phyloP scores from a whole-genome alignment of 202 grass and related monocot genomes.

The Eragrostis tef region DNA sequence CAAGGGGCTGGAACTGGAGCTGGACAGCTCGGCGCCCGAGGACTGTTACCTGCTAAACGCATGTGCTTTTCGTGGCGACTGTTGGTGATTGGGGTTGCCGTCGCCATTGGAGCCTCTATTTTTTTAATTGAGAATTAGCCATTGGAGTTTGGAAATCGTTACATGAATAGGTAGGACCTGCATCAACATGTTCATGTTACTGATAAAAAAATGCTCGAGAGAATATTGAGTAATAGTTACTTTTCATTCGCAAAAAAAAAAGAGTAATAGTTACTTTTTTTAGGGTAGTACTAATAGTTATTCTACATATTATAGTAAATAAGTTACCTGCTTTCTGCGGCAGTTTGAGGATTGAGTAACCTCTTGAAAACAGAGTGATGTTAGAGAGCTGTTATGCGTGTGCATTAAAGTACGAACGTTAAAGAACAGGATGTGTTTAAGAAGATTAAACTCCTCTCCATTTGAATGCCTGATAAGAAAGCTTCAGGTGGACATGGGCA shows the following conservation, averaged over 20 bases:
- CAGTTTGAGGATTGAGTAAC: background rate
- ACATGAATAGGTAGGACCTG: background rate
- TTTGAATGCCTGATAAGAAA: background rate
- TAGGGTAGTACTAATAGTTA: too few relatives aligned
- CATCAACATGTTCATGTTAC: background rate
- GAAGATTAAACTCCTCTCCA: background rate
- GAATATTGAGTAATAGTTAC: background rate
- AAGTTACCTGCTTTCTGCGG: background rate
- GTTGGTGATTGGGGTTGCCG: background rate
- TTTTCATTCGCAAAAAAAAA: too few relatives aligned
- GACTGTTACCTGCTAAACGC: background rate
- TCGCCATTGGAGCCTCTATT: background rate
- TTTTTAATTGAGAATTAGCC: too few relatives aligned
- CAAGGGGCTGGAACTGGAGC: background rate
- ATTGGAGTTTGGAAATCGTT: background rate
- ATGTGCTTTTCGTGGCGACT: slow-evolving; percentile 26
- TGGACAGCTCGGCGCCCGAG: slow-evolving; percentile 29
- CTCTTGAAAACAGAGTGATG: background rate
- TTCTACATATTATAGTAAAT: background rate
- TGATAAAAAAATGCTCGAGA: background rate
- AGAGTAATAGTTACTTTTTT: too few relatives aligned
- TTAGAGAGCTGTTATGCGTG: background rate
- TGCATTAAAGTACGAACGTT: background rate
- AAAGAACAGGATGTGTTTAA: too few relatives aligned
- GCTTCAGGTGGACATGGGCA: background rate